Evolutionary conservation across 257 asterid species (phyloP), one percentile per base, ranked within the genome.

Genomic region (Paraleonurus japonicus): DNA sequence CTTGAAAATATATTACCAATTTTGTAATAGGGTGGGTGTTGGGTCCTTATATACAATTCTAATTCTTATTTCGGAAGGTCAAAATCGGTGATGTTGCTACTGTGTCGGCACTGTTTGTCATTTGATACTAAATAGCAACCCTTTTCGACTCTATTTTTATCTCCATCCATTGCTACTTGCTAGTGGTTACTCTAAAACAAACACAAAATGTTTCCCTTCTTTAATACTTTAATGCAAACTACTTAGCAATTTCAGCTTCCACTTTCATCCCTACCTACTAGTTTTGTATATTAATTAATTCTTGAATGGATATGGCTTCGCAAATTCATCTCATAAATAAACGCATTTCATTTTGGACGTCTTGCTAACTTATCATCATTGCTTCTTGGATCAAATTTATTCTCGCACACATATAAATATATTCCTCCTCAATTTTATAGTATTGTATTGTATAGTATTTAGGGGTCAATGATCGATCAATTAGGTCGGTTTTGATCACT

Each of bases 51-150:
- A 5, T 45, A 45, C 2, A 27, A 9, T 1, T 53, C 5, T 7
- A 60, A 12, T 59, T 19, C 37, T 62, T 65, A 33, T 61, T 67
- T 22, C 13, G 5, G 11, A 59, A 58, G 76, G 82, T 76, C 81
- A 60, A 64, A 65, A 70, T 47, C 74, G 23, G 4, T 75, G 78
- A 78, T 69, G 66, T 64, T 68, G 62, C 51, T 13, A 11, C 28
- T 0, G 17, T 59, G 83, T 69, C 73, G 75, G 79, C 81, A 70
- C 77, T 79, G 32, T 58, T 67, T 71, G 78, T 75, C 81, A 50
- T 30, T n/a, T 35, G 70, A 12, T 12, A 17, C 70, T 51, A 39
- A 47, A 62, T 27, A 2, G 71, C 57, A 63, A 60, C 53, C 12
- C 16, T 39, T 37, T 76, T 43, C 53, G 54, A 69, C 61, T 19